Percentiles rank a stretch among this genome's conserved stretches.
phyloP scores from a whole-genome alignment of 148 eudicot genomes.

The Fagopyrum homotropicum region DNA sequence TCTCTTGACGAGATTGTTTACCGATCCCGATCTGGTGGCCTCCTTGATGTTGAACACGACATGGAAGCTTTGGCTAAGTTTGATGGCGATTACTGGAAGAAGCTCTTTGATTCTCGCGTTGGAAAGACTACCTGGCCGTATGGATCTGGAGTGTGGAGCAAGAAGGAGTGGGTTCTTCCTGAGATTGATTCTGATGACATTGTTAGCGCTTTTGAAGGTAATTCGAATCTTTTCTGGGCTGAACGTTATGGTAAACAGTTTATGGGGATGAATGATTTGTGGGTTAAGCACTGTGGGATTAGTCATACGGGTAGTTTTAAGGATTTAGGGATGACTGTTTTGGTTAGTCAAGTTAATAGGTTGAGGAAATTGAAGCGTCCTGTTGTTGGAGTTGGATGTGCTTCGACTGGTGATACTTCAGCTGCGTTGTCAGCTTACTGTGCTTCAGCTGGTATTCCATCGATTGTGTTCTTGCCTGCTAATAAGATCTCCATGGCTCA shows the following conservation, averaged over 20 bases:
- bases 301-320: slow-evolving; percentile 88
- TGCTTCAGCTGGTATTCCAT: slow-evolving; percentile 87
- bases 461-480: slow-evolving; percentile 74
- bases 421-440: slow-evolving; percentile 93
- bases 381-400: slow-evolving; percentile 81
- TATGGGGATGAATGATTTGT: slow-evolving; percentile 76
- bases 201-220: slow-evolving; percentile 69
- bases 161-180: slow-evolving; percentile 90
- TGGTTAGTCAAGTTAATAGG: slow-evolving; percentile 81
- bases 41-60: slow-evolving; percentile 80
- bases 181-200: slow-evolving; percentile 73
- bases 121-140: slow-evolving; percentile 88
- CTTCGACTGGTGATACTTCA: slow-evolving; percentile 85
- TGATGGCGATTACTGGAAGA: slow-evolving; percentile 61
- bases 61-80: slow-evolving; percentile 47
- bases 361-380: slow-evolving; percentile 75
- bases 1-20: slow-evolving; percentile 95
- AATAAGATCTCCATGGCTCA: slow-evolving; percentile 73
- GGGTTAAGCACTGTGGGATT: slow-evolving; percentile 95
- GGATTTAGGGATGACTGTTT: slow-evolving; percentile 88
- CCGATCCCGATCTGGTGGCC: slow-evolving; percentile 68
- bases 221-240: slow-evolving; percentile 85
- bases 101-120: slow-evolving; percentile 71
- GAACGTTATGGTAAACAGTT: slow-evolving; percentile 78
- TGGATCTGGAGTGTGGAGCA: slow-evolving; percentile 88